Evolutionary conservation across 352 stramenopile species (phyloP).

Genomic region (Blastocystis hominis): DNA sequence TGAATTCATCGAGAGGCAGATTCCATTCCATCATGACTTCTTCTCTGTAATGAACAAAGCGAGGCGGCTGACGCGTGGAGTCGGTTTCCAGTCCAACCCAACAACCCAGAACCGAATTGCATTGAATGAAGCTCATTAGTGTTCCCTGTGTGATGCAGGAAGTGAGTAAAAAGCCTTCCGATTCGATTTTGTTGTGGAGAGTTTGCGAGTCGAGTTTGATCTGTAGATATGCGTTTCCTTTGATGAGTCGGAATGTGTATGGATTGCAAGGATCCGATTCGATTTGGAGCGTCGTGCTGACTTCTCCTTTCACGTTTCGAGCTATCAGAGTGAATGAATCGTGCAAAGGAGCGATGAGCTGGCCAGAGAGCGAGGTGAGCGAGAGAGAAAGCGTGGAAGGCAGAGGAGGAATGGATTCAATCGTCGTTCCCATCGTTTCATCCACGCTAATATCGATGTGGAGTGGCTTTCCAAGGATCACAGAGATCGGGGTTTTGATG

Average conservation of each 20-base stretch:
- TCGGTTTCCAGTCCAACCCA: background rate
- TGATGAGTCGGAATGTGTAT: background rate
- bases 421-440: background rate
- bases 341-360: background rate
- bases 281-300: background rate
- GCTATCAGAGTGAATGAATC: slow-evolving; percentile 1
- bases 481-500: background rate
- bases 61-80: background rate
- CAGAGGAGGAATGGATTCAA: background rate
- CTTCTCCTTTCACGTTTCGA: background rate
- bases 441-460: background rate
- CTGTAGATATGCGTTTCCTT: background rate
- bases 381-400: background rate
- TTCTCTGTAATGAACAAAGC: background rate
- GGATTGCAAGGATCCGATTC: background rate
- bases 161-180: background rate
- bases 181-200: background rate
- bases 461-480: background rate
- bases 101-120: background rate
- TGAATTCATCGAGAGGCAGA: background rate
- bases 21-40: no score
- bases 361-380: background rate
- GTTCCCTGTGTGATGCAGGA: background rate
- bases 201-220: background rate
- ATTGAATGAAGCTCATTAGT: background rate